Base-by-base conservation (phyloP, 2,329 filamentous ascomycete species). In the Metarhizium guizhouense region DNA sequence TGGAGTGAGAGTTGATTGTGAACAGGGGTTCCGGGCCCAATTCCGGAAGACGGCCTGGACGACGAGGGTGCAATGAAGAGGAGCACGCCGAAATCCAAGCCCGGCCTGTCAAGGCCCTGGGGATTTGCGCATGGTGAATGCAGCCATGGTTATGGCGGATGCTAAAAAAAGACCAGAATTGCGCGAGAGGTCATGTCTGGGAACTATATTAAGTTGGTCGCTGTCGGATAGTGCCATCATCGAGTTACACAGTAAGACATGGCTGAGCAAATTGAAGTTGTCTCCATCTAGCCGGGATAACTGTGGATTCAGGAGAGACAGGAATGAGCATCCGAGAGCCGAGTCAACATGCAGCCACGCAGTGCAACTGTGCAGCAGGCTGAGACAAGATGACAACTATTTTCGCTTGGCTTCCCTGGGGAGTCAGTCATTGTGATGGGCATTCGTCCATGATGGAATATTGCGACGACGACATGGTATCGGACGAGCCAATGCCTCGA, bases 1-100 rank as follows among this genome's bases (percentile, higher is more conserved):
- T n/a, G n/a, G n/a, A 25, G 42, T 45, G 42, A 20, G 11, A 20
- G 45, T 43, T 43, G 53, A 38, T 40, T 40, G 10, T 40, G 38
- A 16, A 40, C 38, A 40, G 13, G 38, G 38, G 38, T 40, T 16
- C 14, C 32, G 32, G 32, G 32, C 32, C 32, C 32, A 34, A 34
- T 34, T 34, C 32, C 32, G 32, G 32, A 11, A 34, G 32, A 34
- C 10, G 32, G 32, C 10, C 10, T 34, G 57, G 8, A 18, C 40
- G n/a, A 14, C 40, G 40, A 65, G 3, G 71, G 72, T 74, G 55
- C 74, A 73, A 55, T 73, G 69, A 11, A 72, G 74, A 13, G 68
- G 66, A 29, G 25, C 63, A 60, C 42, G 68, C 6, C 10, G 32
- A 34, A 34, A 34, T 8, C 7, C 32, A 34, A 8, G 32, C 10